Evolutionary conservation across 2,329 filamentous ascomycete species (phyloP).

Genomic region (Sporothrix luriei): DNA sequence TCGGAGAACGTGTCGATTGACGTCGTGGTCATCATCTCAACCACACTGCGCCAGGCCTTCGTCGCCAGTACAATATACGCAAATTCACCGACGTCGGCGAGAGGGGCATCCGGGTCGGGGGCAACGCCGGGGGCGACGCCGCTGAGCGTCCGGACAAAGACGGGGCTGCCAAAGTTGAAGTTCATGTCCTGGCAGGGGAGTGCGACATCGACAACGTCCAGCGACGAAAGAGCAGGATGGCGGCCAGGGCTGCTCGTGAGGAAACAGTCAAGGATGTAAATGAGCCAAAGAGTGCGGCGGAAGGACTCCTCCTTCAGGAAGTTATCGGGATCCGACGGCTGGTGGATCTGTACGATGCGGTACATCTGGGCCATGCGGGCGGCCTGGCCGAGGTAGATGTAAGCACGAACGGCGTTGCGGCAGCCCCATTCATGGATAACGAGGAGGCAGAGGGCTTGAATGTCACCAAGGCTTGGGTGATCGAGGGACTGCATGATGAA

Average conservation of each 20-base stretch:
- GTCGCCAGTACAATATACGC: conserved; percentile 64
- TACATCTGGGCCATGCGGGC: conserved; percentile 68
- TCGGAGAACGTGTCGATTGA: conserved; percentile 57
- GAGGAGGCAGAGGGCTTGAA: conserved; percentile 62
- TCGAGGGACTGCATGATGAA: conserved; percentile 62
- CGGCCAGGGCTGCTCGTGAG: conserved; percentile 64
- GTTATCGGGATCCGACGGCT: conserved; percentile 56
- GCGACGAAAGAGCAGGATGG: conserved; percentile 57
- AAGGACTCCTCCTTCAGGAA: conserved; percentile 65
- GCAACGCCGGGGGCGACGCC: conserved; percentile 46
- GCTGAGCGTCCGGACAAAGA: conserved; percentile 59
- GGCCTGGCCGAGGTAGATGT: conserved; percentile 64
- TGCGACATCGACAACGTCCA: conserved; percentile 58
- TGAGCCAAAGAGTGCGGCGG: conserved; percentile 63
- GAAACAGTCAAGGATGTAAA: conserved; percentile 65
- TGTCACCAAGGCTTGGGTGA: conserved; percentile 61
- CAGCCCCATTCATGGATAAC: conserved; percentile 66
- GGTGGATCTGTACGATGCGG: conserved; percentile 59
- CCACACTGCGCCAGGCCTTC: conserved; percentile 63
- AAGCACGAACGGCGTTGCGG: conserved; percentile 63
- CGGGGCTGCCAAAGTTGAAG: conserved; percentile 64
- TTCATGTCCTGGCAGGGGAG: conserved; percentile 64
- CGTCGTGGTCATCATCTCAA: conserved; percentile 62
- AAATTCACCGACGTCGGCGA: conserved; percentile 62
- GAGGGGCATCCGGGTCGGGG: conserved; percentile 45